Conservation (phyloP, 768 basidiomycete genomes). For the Cystofilobasidium capitatum region DNA sequence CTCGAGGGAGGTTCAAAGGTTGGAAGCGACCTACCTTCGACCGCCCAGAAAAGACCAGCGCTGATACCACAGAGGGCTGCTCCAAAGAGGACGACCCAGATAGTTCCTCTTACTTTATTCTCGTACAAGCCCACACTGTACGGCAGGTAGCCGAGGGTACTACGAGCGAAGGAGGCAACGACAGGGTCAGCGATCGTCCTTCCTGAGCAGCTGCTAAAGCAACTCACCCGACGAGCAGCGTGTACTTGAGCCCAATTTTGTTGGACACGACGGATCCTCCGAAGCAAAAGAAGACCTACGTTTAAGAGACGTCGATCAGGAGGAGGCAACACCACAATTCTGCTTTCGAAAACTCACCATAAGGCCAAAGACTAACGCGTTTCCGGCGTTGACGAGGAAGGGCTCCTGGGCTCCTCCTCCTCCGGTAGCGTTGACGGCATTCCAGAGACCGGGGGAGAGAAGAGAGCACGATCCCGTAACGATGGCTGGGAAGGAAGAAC, state of each 20-base stretch:
- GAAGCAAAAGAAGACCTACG: background rate
- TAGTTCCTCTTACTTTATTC: slow-evolving; percentile 31
- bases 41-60: slow-evolving; percentile 34
- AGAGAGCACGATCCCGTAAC: slow-evolving; percentile 11
- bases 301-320: background rate
- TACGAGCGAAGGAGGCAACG: background rate
- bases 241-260: background rate
- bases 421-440: slow-evolving; percentile 21
- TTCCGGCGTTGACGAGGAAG: slow-evolving; percentile 18
- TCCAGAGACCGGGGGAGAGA: slow-evolving; percentile 9
- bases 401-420: slow-evolving; percentile 21
- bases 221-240: background rate
- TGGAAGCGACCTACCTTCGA: background rate
- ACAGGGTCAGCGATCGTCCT: too few relatives aligned
- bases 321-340: background rate
- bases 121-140: slow-evolving; percentile 35
- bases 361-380: slow-evolving; percentile 21
- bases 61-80: slow-evolving; percentile 32
- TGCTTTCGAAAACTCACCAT: slow-evolving; percentile 15
- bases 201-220: too few relatives aligned
- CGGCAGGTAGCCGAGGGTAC: background rate
- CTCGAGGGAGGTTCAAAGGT: slow-evolving; percentile 1
- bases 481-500: background rate
- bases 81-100: slow-evolving; percentile 36
- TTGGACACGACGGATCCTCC: background rate